phyloP scores from a whole-genome alignment of 257 asterid genomes.

The Salvia splendens region DNA sequence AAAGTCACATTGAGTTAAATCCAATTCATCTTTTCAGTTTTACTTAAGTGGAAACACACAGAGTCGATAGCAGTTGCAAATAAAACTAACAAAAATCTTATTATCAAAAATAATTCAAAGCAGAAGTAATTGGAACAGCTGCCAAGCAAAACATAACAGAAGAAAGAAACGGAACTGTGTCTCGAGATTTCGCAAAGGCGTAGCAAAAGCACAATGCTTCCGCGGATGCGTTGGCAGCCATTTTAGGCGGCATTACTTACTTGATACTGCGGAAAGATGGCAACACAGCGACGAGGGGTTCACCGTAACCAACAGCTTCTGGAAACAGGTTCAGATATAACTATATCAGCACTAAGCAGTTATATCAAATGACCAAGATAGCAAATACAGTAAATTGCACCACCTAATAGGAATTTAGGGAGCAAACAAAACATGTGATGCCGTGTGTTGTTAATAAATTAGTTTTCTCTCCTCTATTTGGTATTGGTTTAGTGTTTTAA shows the following conservation, averaged over 20 bases:
- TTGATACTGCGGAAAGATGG: conserved; percentile 57
- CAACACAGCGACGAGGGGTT: conserved; percentile 52
- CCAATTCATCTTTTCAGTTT: no score
- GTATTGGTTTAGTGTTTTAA: background rate
- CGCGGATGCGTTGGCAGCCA: background rate
- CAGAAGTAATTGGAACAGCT: background rate
- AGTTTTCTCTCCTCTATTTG: background rate
- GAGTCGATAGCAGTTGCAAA: background rate
- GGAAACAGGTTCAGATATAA: conserved; percentile 13
- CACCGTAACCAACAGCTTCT: conserved; percentile 67
- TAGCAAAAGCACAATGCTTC: conserved; percentile 14
- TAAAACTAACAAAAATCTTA: background rate
- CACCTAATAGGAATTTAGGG: background rate
- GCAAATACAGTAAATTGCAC: background rate
- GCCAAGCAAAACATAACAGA: background rate
- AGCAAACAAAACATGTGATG: background rate
- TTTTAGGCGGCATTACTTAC: conserved; percentile 35
- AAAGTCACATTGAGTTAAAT: background rate
- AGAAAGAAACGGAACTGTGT: conserved; percentile 3
- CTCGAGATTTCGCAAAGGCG: conserved; percentile 2
- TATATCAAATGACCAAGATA: background rate
- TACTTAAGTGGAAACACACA: background rate
- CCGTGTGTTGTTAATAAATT: background rate
- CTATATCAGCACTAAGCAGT: background rate
- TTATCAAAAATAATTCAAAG: background rate